Evolutionary conservation across 2,329 filamentous ascomycete genomes (phyloP), one percentile per base, ranked within the genome.

Genomic region (Trichophyton benhamiae): DNA sequence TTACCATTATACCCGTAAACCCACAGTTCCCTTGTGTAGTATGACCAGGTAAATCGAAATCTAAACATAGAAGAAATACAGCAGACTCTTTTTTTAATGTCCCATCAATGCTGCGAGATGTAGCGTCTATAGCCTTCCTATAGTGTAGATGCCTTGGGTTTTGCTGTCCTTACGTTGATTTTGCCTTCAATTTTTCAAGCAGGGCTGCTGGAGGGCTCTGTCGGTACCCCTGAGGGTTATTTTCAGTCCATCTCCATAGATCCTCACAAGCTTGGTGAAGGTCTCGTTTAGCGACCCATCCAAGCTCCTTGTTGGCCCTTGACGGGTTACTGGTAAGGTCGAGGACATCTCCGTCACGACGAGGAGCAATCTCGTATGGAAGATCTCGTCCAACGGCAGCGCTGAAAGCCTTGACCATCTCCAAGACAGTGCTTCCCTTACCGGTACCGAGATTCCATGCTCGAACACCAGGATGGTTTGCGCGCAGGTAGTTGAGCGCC

Each of bases 391-490:
- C 94, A 22, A 96, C 91, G 17, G 89, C 90, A 58, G 83, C 77
- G 77, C 86, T 88, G 79, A 99, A 99, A 60, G 94, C 91, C 68
- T 92, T 89, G 82, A 99, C 86, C 80, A 99, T 99, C 74, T 99
- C 91, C 72, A 91, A 94, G 62, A 99, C 94, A 22, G 94, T 99
- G 76, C 88, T 95, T 68, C 94, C 94, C 68, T 87, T 89, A 64
- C 94, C 94, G 0, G 91, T 96, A 62, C 95, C 95, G 67, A 99
- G 75, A 77, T 99, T 99, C 92, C 92, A 99, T 61, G 91, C 91
- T 73, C 89, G 88, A 67, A 96, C 88, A 61, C 94, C 94, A 17
- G 94, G 92, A 69, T 90, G 83, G 67, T 92, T 79, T 66, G 88
- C 82, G 68, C 88, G 87, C 58, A 96, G 86, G 78, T 95, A 89